Percentiles rank a stretch among this genome's conserved stretches.
These are phyloP conservation scores for Clonostachys solani DNA, from an alignment of 2,329 filamentous ascomycete genomes.

Conservation along the genomic window DNA sequence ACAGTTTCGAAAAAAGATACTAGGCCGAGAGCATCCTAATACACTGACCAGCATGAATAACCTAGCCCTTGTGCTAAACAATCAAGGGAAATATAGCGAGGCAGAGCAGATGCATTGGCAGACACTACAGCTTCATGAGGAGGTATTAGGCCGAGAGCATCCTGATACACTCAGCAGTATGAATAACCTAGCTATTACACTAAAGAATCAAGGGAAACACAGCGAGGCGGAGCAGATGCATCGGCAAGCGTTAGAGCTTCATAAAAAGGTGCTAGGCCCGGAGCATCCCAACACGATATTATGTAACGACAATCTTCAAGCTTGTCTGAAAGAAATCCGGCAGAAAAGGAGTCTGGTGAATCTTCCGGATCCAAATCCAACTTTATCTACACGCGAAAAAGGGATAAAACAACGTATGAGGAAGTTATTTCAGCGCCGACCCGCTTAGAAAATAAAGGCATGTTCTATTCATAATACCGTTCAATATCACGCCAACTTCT, in stretches of 20 bases:
- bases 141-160: conserved; percentile 3
- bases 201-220: background rate
- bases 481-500: too few relatives aligned
- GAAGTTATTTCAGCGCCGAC: too few relatives aligned
- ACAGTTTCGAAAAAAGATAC: conserved; percentile 4
- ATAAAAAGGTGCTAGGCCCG: background rate
- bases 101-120: conserved; percentile 1
- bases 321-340: too few relatives aligned
- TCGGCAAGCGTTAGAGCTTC: conserved; percentile 4
- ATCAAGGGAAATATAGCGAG: conserved; percentile 1
- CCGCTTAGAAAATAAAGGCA: too few relatives aligned
- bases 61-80: background rate
- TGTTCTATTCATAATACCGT: too few relatives aligned
- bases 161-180: background rate
- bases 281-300: too few relatives aligned
- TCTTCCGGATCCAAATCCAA: too few relatives aligned
- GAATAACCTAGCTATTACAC: conserved; percentile 3
- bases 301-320: too few relatives aligned
- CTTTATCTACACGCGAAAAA: too few relatives aligned
- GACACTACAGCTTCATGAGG: conserved; percentile 2
- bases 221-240: conserved; percentile 2
- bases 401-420: too few relatives aligned
- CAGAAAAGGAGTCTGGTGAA: too few relatives aligned
- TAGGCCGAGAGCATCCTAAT: conserved; percentile 8
- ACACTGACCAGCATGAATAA: conserved; percentile 5